Base-by-base conservation (phyloP, 306 rosid species). In the Vicia sativa region DNA sequence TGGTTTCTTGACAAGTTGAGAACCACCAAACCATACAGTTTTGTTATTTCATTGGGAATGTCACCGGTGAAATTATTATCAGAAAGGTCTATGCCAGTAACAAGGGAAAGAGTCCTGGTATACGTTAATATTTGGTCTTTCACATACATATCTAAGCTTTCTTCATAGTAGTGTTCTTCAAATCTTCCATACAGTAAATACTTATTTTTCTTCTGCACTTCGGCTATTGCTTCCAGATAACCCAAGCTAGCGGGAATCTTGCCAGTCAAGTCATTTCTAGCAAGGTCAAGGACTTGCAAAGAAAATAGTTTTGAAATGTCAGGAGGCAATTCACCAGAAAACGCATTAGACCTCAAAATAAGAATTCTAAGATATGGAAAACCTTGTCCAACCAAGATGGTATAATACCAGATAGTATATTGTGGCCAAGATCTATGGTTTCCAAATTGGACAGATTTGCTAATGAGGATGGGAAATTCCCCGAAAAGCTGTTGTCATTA, bases 1-100 rank as follows among this genome's bases (percentile, higher is more conserved):
- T 53, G 59, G 59, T 53, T 53, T 23, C 9, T 53, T 11, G 59
- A 53, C 8, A 53, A 53, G 59, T 53, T 53, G 9, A 53, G 59
- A 23, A 53, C 59, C 9, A 21, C 12, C 15, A 53, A 53, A 53
- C 59, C 59, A 21, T 3, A 23, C 11, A 53, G 3, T 23, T 53
- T 11, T 53, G 59, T 23, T 11, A 53, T 11, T 53, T 53, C 16
- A 53, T 53, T 53, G 4, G 59, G 35, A 53, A 53, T 53, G 23
- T 4, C 4, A 0, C 59, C 59, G 5, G 9, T 53, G 59, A 53
- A 53, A 31, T 53, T 53, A 2, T 53, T 53, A 53, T 53, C 31
- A 11, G 16, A 53, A 5, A 23, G 35, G 15, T 53, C 59, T 23
- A 53, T 23, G 59, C 34, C 0, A 11, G 59, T 53, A 53, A 53